Evolutionary conservation across 2,329 filamentous ascomycete species (phyloP), one percentile per base, ranked within the genome.

Genomic region (Sarocladium strictum): DNA sequence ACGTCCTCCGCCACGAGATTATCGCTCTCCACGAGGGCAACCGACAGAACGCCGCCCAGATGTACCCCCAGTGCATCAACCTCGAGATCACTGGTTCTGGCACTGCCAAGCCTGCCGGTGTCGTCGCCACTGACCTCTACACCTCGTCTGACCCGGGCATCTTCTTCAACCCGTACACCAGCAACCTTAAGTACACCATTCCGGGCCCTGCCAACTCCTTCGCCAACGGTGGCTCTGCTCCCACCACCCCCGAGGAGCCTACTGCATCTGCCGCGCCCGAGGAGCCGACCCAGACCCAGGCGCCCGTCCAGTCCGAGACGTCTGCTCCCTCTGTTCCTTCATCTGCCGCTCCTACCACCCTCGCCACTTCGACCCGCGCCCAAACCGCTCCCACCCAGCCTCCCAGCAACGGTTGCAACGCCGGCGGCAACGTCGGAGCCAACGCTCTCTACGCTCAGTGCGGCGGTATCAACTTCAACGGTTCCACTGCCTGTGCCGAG

Each of bases 1-100:
- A 77, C 62, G 72, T 80, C 54, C 69, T 78, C 41, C 73, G 77
- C 53, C 74, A 78, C 64, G 77, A 80, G 66, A 74, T 79, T 61
- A 74, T 80, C 56, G 77, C 76, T 24, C 72, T 80, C 23, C 77
- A 80, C 69, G 67, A 68, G 40, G 76, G 70, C 26, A 38, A 38
- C 29, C 51, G 55, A 7, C 24, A 51, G n/a, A 57, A 51, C 2
- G 72, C 71, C 21, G 72, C 74, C 1, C 78, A 76, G 69, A 72
- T 70, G 62, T 80, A 76, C 63, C 76, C 71, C 33, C 71, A 78
- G 66, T 81, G 78, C 60, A 64, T 76, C 57, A 76, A 76, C 61
- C 64, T 76, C 35, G 64, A 71, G 60, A 68, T 77, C 54, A 69
- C 66, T 53, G 74, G 74, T 26, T 65, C 65, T 52, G 67, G 68